Percentiles rank a stretch among this genome's conserved stretches.
Evolutionary conservation across 2,329 filamentous ascomycete genomes (phyloP).

Genomic region (Pseudogymnoascus sp.): DNA sequence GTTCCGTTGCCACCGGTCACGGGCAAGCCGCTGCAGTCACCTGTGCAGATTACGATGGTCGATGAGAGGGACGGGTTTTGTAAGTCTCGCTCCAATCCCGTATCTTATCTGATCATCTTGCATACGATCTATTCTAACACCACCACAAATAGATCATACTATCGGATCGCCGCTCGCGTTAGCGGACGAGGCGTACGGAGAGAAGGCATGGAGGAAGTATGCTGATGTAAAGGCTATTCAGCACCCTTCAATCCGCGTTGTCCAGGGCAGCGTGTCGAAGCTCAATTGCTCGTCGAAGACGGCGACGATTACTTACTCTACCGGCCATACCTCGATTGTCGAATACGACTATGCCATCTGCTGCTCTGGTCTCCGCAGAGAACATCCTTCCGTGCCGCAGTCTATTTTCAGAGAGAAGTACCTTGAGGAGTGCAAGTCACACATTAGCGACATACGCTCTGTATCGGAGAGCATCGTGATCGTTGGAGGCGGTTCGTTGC

Average conservation of each 20-base stretch:
- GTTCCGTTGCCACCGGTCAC: constrained; percentile 13
- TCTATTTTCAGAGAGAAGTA: constrained; percentile 55
- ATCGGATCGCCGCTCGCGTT: constrained; percentile 71
- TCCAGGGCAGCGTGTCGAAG: constrained; percentile 57
- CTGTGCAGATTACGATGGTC: constrained; percentile 64
- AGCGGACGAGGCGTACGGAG: constrained; percentile 53
- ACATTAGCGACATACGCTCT: constrained; percentile 48
- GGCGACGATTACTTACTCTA: constrained; percentile 47
- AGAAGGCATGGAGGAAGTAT: constrained; percentile 65
- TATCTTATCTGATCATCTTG: constrained; percentile 7
- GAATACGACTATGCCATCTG: constrained; percentile 71
- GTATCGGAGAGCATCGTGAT: constrained; percentile 57
- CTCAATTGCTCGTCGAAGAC: constrained; percentile 55
- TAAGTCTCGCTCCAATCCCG: constrained; percentile 35
- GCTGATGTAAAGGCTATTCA: constrained; percentile 60
- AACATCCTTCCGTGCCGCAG: constrained; percentile 67
- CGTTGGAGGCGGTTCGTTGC: constrained; percentile 56
- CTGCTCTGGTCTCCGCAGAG: constrained; percentile 61
- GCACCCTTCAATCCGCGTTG: constrained; percentile 51
- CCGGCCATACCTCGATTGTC: constrained; percentile 34
- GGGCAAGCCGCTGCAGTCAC: constrained; percentile 37
- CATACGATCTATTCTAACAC: not conserved
- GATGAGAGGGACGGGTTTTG: constrained; percentile 81
- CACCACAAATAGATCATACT: constrained; percentile 52
- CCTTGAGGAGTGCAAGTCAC: constrained; percentile 51